phyloP scores from a whole-genome alignment of 108 stramenopile genomes.

The Nannochloropsis granulata region DNA sequence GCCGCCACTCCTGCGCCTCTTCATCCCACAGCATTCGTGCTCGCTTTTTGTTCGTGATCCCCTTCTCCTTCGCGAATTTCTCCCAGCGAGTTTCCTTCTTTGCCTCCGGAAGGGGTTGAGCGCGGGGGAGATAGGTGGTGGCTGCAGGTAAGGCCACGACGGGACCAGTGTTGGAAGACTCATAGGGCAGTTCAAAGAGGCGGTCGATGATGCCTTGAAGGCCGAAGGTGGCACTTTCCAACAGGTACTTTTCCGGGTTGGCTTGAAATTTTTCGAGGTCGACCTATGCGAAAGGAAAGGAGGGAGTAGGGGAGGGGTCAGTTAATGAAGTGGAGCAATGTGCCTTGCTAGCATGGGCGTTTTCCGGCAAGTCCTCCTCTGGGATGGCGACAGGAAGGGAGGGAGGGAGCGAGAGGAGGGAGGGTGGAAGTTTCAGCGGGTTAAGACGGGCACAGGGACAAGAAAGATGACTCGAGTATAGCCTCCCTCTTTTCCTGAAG shows the following conservation, averaged over 20 bases:
- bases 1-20: conserved; percentile 34
- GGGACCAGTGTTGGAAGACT: conserved; percentile 26
- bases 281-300: not conserved
- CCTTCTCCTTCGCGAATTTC: conserved; percentile 45
- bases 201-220: conserved; percentile 13
- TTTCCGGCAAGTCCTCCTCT: too few species aligned
- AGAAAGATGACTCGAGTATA: too few species aligned
- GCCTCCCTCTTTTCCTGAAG: too few species aligned
- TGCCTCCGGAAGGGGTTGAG: conserved; percentile 27
- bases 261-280: not conserved
- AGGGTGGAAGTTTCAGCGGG: too few species aligned
- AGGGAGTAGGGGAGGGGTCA: too few species aligned
- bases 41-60: conserved; percentile 41
- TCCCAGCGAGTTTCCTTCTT: conserved; percentile 45
- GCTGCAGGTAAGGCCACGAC: conserved; percentile 26
- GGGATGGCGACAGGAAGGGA: too few species aligned
- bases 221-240: not conserved
- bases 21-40: conserved; percentile 45
- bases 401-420: too few species aligned
- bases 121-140: conserved; percentile 13
- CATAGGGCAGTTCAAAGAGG: conserved; percentile 27
- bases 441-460: too few species aligned
- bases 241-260: not conserved
- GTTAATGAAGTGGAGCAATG: too few species aligned
- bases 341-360: too few species aligned